Evolutionary conservation across 768 basidiomycete genomes (phyloP).

Genomic region (Psilocybe subaeruginosa): DNA sequence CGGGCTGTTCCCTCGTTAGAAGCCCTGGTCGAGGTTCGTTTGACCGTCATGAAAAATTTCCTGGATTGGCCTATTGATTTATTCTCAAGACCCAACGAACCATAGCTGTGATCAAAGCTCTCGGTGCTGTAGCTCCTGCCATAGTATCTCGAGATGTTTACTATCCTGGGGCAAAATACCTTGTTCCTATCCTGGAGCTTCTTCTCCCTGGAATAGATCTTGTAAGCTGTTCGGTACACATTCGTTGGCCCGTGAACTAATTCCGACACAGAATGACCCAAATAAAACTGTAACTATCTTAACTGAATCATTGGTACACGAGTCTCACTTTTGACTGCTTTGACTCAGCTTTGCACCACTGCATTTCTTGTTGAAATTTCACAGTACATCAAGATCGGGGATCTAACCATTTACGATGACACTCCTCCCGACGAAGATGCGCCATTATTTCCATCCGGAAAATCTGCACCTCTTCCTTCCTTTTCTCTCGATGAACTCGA

Average conservation of each 20-base stretch:
- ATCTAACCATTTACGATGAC: constrained; percentile 49
- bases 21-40: constrained; percentile 76
- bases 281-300: constrained; percentile 62
- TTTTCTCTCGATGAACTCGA: constrained; percentile 42
- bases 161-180: constrained; percentile 80
- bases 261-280: constrained; percentile 64
- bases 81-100: constrained; percentile 75
- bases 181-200: constrained; percentile 79
- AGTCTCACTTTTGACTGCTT: not conserved
- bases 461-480: constrained; percentile 34
- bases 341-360: constrained; percentile 70
- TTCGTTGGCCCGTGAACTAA: constrained; percentile 1
- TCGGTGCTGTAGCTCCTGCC: constrained; percentile 79
- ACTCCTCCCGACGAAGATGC: constrained; percentile 33
- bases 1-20: constrained; percentile 87
- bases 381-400: constrained; percentile 75
- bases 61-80: constrained; percentile 2
- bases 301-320: not conserved
- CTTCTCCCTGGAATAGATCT: constrained; percentile 88
- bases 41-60: not conserved
- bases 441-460: constrained; percentile 31
- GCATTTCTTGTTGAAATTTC: constrained; percentile 76
- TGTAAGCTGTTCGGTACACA: constrained; percentile 39
- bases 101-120: constrained; percentile 82
- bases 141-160: constrained; percentile 81